A percentile compares a stretch with the other conserved stretches of the same genome.
Conservation (phyloP, 805 yeast genomes). For the Metschnikowia bowlesiae region DNA sequence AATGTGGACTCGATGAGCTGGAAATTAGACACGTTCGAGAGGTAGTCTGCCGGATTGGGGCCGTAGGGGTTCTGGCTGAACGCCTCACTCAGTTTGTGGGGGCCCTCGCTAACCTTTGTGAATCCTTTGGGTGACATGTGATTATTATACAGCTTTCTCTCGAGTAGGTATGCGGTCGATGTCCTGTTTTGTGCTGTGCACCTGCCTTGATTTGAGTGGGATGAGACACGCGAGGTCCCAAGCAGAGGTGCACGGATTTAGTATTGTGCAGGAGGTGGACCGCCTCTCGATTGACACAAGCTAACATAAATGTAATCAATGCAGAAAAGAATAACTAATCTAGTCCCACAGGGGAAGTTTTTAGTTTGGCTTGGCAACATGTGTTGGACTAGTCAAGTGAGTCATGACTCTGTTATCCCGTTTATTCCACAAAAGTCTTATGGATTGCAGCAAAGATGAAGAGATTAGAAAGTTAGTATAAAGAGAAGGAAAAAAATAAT, state of each 20-base stretch:
- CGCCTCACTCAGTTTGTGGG: conserved; percentile 20
- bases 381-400: too few species aligned
- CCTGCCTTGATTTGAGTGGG: background rate
- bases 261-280: background rate
- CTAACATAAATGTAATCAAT: background rate
- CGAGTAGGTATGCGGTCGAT: background rate
- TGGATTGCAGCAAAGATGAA: background rate
- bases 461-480: background rate
- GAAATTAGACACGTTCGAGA: conserved; percentile 84
- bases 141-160: background rate
- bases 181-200: background rate
- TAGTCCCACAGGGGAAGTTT: too few species aligned
- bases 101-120: conserved; percentile 33
- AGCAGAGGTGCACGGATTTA: background rate
- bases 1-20: conserved; percentile 92
- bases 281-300: background rate
- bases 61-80: conserved; percentile 74
- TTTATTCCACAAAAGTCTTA: too few species aligned
- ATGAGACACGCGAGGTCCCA: background rate
- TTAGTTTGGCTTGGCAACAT: too few species aligned
- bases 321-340: background rate
- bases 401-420: too few species aligned
- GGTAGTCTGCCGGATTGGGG: conserved; percentile 87
- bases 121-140: conserved; percentile 33
- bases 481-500: background rate